phyloP scores from a whole-genome alignment of 2,329 filamentous ascomycete species.

The Fusarium illudens region DNA sequence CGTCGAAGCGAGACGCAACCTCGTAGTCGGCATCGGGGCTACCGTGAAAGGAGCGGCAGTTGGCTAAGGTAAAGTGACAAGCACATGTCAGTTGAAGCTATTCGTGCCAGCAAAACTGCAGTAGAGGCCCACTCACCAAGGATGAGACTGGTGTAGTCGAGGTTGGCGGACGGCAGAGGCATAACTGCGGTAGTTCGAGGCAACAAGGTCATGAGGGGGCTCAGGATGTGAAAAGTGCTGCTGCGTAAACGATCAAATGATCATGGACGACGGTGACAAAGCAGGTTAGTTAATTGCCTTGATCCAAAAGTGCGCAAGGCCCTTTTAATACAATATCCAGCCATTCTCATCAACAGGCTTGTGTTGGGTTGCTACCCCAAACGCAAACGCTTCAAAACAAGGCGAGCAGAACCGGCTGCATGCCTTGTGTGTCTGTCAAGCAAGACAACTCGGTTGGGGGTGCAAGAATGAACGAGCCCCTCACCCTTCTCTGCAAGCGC shows the following conservation, averaged over 20 bases:
- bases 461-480: no score
- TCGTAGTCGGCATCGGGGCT: slow-evolving; percentile 34
- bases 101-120: not conserved
- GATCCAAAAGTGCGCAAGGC: not conserved
- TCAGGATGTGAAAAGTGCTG: not conserved
- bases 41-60: slow-evolving; percentile 40
- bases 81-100: not conserved
- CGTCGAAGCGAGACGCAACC: slow-evolving; percentile 37
- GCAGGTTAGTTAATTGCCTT: not conserved
- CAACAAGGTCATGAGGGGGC: slow-evolving; percentile 25
- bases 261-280: not conserved
- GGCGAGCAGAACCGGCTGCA: no score
- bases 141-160: slow-evolving; percentile 11
- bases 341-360: no score
- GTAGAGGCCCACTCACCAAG: slow-evolving; percentile 5
- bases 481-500: not conserved
- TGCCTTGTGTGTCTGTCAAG: no score
- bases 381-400: no score
- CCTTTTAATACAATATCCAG: not conserved
- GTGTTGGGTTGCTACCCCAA: no score
- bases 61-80: slow-evolving; percentile 28
- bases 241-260: not conserved
- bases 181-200: not conserved
- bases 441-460: no score
- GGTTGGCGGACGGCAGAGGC: not conserved